Conservation (phyloP, 1,139 yeast genomes). For the Candida neerlandica region DNA sequence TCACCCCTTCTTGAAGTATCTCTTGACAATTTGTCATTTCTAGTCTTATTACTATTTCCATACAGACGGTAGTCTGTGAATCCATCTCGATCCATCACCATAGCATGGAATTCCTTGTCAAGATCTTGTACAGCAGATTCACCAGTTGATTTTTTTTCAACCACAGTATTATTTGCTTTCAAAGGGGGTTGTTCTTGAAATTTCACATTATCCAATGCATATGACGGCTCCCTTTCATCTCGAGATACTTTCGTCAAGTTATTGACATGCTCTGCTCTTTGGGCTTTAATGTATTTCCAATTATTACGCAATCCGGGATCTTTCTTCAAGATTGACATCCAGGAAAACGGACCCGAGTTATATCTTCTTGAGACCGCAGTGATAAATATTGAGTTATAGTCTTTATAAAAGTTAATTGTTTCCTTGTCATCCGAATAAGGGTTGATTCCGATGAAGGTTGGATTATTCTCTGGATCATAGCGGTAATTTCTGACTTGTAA, state of each 20-base stretch:
- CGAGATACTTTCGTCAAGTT: neutral
- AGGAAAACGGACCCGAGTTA: constrained; percentile 42
- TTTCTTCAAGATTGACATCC: constrained; percentile 39
- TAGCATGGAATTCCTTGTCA: constrained; percentile 24
- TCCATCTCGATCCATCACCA: constrained; percentile 33
- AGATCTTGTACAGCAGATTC: constrained; percentile 7
- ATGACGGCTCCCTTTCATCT: neutral
- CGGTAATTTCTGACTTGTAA: constrained; percentile 7
- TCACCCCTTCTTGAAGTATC: neutral
- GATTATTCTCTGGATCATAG: constrained; percentile 16
- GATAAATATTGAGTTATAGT: constrained; percentile 27
- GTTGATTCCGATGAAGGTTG: constrained; percentile 29
- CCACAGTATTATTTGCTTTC: constrained; percentile 1
- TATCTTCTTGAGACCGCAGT: constrained; percentile 28
- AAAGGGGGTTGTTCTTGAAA: neutral
- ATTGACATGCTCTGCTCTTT: neutral
- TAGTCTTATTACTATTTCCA: constrained; percentile 17
- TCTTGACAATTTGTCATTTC: constrained; percentile 3
- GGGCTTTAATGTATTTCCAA: constrained; percentile 16
- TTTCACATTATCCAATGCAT: neutral
- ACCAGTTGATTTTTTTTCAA: neutral
- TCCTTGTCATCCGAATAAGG: constrained; percentile 28
- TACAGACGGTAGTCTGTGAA: constrained; percentile 29
- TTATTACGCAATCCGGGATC: constrained; percentile 31
- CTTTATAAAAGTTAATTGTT: constrained; percentile 35